Percentiles rank a stretch among this genome's conserved stretches.
These are phyloP conservation scores for Huntiella abstrusa DNA, from an alignment of 2,329 filamentous ascomycete species.

Conservation along the genomic window DNA sequence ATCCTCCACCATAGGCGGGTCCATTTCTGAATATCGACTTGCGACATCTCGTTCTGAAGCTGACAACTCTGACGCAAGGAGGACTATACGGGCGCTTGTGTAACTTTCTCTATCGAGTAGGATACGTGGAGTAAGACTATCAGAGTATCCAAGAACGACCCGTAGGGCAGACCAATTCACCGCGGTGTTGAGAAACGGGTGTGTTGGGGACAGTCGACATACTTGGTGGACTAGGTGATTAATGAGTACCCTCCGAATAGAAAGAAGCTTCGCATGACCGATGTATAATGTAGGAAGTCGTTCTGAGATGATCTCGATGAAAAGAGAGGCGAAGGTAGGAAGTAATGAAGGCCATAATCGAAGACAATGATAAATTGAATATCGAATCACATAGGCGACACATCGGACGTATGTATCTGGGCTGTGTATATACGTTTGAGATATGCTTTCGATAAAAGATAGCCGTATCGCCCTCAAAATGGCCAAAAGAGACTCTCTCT, in stretches of 20 bases:
- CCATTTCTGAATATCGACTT: constrained; percentile 29
- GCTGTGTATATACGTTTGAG: not conserved
- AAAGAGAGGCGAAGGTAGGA: constrained; percentile 16
- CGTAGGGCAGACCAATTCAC: constrained; percentile 41
- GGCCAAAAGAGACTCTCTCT: constrained; percentile 3
- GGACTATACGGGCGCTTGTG: constrained; percentile 31
- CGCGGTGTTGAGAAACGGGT: constrained; percentile 21
- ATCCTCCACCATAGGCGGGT: constrained; percentile 41
- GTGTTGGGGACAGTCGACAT: constrained; percentile 16
- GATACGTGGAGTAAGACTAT: constrained; percentile 27
- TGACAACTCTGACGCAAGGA: constrained; percentile 35
- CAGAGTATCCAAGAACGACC: constrained; percentile 32
- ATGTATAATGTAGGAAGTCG: constrained; percentile 12
- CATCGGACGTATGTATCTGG: not conserved
- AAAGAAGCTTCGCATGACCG: constrained; percentile 13
- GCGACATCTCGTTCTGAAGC: constrained; percentile 29
- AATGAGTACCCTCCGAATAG: constrained; percentile 18
- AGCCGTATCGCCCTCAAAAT: not conserved
- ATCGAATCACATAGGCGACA: constrained; percentile 3
- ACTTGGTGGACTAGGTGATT: constrained; percentile 20
- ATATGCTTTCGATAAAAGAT: constrained; percentile 4
- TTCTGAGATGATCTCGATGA: constrained; percentile 16
- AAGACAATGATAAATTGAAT: constrained; percentile 11
- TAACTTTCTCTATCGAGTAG: constrained; percentile 34
- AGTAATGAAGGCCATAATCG: constrained; percentile 17